Base-by-base conservation (phyloP, 768 basidiomycete genomes). In the Lentinula lateritia region DNA sequence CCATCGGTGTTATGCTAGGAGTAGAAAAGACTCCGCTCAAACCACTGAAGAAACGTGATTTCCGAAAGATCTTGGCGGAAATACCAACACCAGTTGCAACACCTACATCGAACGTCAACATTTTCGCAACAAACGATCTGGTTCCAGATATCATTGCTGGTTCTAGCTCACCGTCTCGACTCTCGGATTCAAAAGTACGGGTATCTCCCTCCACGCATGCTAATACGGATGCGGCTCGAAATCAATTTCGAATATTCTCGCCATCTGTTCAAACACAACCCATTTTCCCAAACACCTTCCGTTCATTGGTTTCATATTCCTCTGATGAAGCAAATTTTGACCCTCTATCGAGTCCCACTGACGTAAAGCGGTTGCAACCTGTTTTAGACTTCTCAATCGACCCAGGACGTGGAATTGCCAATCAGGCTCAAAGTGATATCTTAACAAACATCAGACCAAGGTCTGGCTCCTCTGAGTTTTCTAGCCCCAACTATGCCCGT, bases 1-100 rank as follows among this genome's bases (percentile, higher is more conserved):
- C 76, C 5, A 72, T 80, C 28, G 80, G 79, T 12, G 70, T 71
- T 6, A 73, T 81, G 54, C 73, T 82, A 9, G 78, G 78, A 28
- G 28, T 60, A 5, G 59, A 52, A 23, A 52, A 35, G 10, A 34
- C 58, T 38, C 48, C 58, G 5, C 6, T 50, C 3, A 48, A 16
- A 50, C 58, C 58, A 32, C 9, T 59, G 34, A 59, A 59, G 58
- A 59, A 48, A 34, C 58, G 58, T 23, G 46, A 59, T 50, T n/a
- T 59, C 34, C 45, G 34, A 12, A 46, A 48, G 35, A 9, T 59
- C 2, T 18, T 59, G 15, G 58, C 43, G 6, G 58, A 50, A 39
- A 59, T 59, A 10, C 58, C 41, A 20, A 56, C 55, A 12, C 55
- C 55, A 41, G 16, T 56, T 41, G 12, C n/a, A 13, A 56, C 55